Percentiles rank a stretch among this genome's conserved stretches.
phyloP scores from a whole-genome alignment of 306 rosid genomes.

The Quillaja saponaria region DNA sequence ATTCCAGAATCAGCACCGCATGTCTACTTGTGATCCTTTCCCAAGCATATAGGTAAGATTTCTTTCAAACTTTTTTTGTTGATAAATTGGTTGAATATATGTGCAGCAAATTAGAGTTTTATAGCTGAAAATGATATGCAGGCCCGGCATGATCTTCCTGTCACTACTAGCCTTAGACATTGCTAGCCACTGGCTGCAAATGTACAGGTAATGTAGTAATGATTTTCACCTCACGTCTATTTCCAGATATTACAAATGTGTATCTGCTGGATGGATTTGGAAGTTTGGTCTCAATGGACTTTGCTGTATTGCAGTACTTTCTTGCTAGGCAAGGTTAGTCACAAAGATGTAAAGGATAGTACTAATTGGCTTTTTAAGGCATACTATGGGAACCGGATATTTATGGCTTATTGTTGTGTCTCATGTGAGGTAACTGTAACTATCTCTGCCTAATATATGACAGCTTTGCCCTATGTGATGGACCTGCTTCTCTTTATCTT shows the following conservation, averaged over 20 bases:
- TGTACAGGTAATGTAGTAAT: slow-evolving; percentile 71
- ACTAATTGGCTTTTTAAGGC: slow-evolving; percentile 85
- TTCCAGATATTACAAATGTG: slow-evolving; percentile 4
- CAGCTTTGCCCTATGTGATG: no score
- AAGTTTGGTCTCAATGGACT: slow-evolving; percentile 19
- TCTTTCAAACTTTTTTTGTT: slow-evolving; percentile 19
- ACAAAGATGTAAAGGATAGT: slow-evolving; percentile 98
- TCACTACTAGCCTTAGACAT: slow-evolving; percentile 92
- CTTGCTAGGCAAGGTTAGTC: slow-evolving; percentile 87
- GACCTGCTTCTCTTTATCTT: slow-evolving; percentile 14
- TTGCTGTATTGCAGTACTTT: slow-evolving; percentile 71
- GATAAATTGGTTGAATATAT: slow-evolving; percentile 22
- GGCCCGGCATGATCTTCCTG: slow-evolving; percentile 85
- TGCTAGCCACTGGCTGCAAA: slow-evolving; percentile 98
- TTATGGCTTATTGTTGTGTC: slow-evolving; percentile 97
- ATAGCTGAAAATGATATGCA: slow-evolving; percentile 48
- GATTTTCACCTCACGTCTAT: neutral
- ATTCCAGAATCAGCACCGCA: slow-evolving; percentile 92
- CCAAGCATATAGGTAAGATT: slow-evolving; percentile 76
- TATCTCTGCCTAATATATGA: neutral
- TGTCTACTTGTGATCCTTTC: slow-evolving; percentile 91
- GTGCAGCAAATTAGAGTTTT: slow-evolving; percentile 12
- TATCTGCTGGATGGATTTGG: slow-evolving; percentile 11
- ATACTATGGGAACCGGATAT: slow-evolving; percentile 89
- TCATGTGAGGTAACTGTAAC: slow-evolving; percentile 76